A percentile compares a stretch with the other conserved stretches of the same genome.
Conservation (phyloP, 306 rosid species). For the Medicago arabica region DNA sequence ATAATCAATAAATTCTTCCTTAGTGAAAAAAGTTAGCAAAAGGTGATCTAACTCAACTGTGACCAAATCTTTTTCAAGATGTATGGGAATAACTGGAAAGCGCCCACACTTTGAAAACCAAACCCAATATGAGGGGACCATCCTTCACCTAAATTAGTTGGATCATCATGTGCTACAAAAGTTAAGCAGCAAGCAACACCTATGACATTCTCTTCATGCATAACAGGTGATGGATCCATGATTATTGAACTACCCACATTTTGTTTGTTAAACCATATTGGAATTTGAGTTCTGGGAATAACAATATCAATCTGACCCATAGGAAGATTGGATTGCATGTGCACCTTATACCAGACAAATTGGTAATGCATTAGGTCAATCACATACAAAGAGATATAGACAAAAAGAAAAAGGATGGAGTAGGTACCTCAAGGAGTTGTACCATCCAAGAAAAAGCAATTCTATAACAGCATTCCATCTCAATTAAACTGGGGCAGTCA, state of each 20-base stretch:
- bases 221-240: not conserved
- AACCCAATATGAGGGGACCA: not conserved
- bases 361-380: too few species aligned
- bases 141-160: too few species aligned
- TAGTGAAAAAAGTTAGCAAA: not conserved
- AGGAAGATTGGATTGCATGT: not conserved
- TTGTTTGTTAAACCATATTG: too few species aligned
- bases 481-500: constrained; percentile 9
- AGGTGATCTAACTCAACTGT: not conserved
- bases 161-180: constrained; percentile 4
- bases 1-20: not conserved
- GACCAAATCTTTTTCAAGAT: not conserved
- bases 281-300: too few species aligned
- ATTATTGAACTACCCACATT: not conserved
- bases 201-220: not conserved
- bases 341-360: constrained; percentile 3
- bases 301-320: too few species aligned
- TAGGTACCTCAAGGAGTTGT: constrained; percentile 16
- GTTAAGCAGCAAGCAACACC: not conserved
- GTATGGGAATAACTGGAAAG: fast-evolving
- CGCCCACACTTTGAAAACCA: not conserved
- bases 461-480: not conserved
- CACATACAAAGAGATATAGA: too few species aligned
- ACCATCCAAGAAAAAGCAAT: constrained; percentile 27
- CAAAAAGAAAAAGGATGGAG: not conserved